A percentile compares a stretch with the other conserved stretches of the same genome.
phyloP scores from a whole-genome alignment of 768 basidiomycete genomes.

The Ramaria rubella region DNA sequence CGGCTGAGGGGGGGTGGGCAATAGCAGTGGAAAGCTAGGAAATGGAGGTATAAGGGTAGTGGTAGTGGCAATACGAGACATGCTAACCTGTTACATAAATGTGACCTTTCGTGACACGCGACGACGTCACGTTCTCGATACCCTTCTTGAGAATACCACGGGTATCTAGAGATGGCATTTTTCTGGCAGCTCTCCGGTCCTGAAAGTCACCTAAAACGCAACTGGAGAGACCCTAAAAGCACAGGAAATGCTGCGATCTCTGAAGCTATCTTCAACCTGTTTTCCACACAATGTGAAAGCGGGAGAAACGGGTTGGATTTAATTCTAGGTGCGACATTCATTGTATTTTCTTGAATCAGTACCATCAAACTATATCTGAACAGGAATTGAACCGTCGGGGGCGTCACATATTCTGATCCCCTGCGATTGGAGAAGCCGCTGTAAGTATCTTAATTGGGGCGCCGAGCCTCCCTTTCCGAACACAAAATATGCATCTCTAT shows the following conservation, averaged over 20 bases:
- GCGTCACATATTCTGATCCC: conserved; percentile 4
- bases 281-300: not conserved
- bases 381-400: conserved; percentile 1
- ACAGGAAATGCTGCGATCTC: not conserved
- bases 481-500: conserved; percentile 4
- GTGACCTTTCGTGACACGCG: not conserved
- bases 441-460: not conserved
- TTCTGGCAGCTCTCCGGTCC: conserved; percentile 9
- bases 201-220: not conserved
- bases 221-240: not conserved
- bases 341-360: not conserved
- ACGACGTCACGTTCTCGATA: too few species aligned
- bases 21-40: conserved; percentile 55
- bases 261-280: not conserved
- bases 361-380: not conserved
- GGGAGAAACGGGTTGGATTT: not conserved
- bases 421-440: not conserved
- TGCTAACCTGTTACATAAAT: not conserved
- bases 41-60: conserved; percentile 69
- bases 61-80: conserved; percentile 22
- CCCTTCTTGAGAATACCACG: too few species aligned
- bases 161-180: too few species aligned
- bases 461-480: not conserved
- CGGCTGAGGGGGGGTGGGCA: conserved; percentile 60
- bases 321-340: not conserved